These are phyloP conservation scores for Fusarium sulawesiense DNA, from an alignment of 2,329 filamentous ascomycete species.

Conservation along the genomic window DNA sequence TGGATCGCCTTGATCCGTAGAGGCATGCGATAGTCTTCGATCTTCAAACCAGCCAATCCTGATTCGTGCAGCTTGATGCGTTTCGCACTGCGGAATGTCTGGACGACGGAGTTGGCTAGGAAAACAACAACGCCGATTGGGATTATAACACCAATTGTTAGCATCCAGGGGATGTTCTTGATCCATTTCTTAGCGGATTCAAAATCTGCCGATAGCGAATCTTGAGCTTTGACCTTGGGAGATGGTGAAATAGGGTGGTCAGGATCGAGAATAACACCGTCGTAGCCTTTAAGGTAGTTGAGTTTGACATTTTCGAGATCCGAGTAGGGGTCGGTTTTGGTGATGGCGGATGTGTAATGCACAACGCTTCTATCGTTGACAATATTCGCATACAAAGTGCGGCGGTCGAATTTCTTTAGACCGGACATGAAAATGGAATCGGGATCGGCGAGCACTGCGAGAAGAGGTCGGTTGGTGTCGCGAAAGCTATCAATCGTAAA, in stretches of 20 bases:
- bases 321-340: slow-evolving; percentile 80
- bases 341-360: slow-evolving; percentile 85
- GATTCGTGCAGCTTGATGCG: slow-evolving; percentile 82
- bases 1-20: slow-evolving; percentile 81
- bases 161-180: slow-evolving; percentile 69
- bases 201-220: slow-evolving; percentile 50
- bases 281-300: slow-evolving; percentile 79
- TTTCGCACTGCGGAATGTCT: slow-evolving; percentile 78
- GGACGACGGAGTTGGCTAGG: slow-evolving; percentile 79
- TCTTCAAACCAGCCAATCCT: slow-evolving; percentile 73
- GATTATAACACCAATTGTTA: slow-evolving; percentile 76
- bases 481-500: slow-evolving; percentile 90
- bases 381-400: slow-evolving; percentile 86
- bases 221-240: slow-evolving; percentile 46
- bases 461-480: slow-evolving; percentile 81
- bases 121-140: slow-evolving; percentile 79
- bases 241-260: slow-evolving; percentile 67
- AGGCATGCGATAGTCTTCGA: slow-evolving; percentile 79
- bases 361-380: slow-evolving; percentile 85
- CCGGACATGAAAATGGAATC: slow-evolving; percentile 87
- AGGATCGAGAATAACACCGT: slow-evolving; percentile 79
- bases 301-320: slow-evolving; percentile 74
- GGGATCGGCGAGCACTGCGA: slow-evolving; percentile 84
- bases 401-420: slow-evolving; percentile 78
- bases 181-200: slow-evolving; percentile 52